Conservation (phyloP, 2,329 filamentous ascomycete species). For the Colletotrichum sidae region DNA sequence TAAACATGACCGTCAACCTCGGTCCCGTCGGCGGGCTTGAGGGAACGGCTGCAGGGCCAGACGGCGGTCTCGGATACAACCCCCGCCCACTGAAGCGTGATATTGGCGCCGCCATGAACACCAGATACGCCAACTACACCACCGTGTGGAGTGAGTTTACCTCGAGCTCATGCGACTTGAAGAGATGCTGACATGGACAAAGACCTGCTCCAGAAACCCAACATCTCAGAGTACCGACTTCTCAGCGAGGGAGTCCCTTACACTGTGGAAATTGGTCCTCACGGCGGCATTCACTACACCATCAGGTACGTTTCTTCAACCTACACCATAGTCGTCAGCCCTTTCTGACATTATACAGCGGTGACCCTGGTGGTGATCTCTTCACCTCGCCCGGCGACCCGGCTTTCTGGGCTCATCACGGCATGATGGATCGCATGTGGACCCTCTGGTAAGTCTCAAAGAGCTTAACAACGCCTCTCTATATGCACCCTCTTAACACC, state of each 20-base stretch:
- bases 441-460: constrained; percentile 38
- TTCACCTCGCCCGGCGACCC: constrained; percentile 42
- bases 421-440: constrained; percentile 45
- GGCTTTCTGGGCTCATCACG: constrained; percentile 42
- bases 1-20: constrained; percentile 49
- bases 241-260: constrained; percentile 49
- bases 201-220: constrained; percentile 46
- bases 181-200: background rate
- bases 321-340: too few relatives aligned
- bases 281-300: constrained; percentile 46
- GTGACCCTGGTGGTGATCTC: constrained; percentile 48
- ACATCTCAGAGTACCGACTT: constrained; percentile 49
- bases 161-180: background rate
- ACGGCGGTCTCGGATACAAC: constrained; percentile 49
- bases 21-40: constrained; percentile 45
- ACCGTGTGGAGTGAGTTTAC: constrained; percentile 37
- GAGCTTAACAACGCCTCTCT: background rate
- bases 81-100: constrained; percentile 49
- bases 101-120: constrained; percentile 44
- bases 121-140: constrained; percentile 45
- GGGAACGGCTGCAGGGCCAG: constrained; percentile 38
- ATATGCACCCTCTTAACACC: rapidly evolving
- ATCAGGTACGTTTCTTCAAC: constrained; percentile 28
- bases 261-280: constrained; percentile 45
- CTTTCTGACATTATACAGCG: constrained; percentile 28